Conservation (phyloP, 2,329 filamentous ascomycete genomes). For the Cladosporium halotolerans region DNA sequence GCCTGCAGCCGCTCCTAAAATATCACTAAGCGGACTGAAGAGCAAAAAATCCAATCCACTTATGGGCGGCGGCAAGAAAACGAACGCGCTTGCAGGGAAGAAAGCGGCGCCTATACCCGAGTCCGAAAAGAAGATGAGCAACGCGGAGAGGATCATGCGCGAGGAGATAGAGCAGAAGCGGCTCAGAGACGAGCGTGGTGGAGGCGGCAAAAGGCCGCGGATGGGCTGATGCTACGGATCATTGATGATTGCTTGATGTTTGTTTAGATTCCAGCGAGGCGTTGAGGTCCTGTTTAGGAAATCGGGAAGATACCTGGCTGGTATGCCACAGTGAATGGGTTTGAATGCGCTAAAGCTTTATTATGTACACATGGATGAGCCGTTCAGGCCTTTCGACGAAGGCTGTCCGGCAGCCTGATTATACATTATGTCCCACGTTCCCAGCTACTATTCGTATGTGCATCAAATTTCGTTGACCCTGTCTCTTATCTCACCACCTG, state of each 20-base stretch:
- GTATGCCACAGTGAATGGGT: not conserved
- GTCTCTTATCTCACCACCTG: too few relatives aligned
- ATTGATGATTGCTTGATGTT: not conserved
- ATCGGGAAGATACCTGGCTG: constrained; percentile 8
- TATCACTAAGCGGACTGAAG: constrained; percentile 60
- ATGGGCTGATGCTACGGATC: constrained; percentile 14
- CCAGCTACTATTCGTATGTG: too few relatives aligned
- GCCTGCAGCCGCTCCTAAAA: constrained; percentile 27
- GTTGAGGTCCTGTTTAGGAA: not conserved
- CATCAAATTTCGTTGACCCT: too few relatives aligned
- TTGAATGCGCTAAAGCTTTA: not conserved
- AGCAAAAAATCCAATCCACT: constrained; percentile 43
- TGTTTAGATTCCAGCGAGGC: constrained; percentile 8
- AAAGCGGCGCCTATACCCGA: constrained; percentile 51
- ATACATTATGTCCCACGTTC: constrained; percentile 2
- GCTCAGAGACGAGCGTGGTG: constrained; percentile 22
- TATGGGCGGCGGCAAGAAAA: constrained; percentile 50
- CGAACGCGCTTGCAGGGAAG: constrained; percentile 65
- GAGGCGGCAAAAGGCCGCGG: constrained; percentile 22
- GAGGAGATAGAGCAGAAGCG: constrained; percentile 41
- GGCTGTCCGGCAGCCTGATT: constrained; percentile 1
- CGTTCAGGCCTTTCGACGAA: not conserved
- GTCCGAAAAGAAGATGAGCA: constrained; percentile 76
- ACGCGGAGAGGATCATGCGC: constrained; percentile 84
- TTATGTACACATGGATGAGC: not conserved